Conservation (phyloP, 176 grass and related monocot species). For the Hsuehochloa calcarea region DNA sequence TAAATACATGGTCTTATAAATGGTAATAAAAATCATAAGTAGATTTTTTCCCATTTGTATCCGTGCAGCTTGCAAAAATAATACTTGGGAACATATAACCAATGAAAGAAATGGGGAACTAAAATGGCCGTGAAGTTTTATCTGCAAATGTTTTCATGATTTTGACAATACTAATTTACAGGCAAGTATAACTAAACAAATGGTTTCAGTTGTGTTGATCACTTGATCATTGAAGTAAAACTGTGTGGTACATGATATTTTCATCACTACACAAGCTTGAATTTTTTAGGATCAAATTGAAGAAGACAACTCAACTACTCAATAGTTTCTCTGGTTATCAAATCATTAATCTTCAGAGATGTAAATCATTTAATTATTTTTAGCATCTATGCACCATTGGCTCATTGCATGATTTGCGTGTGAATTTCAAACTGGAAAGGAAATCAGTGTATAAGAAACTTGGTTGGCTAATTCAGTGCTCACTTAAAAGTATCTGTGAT, state of each 20-base stretch:
- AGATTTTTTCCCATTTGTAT: background rate
- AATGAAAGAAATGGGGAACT: background rate
- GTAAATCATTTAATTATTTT: background rate
- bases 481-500: background rate
- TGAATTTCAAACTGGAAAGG: background rate
- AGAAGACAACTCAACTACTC: background rate
- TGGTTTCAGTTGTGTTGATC: background rate
- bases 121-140: background rate
- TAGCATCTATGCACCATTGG: background rate
- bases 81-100: background rate
- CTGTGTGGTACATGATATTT: background rate
- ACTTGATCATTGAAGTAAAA: constrained; percentile 3
- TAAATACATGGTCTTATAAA: background rate
- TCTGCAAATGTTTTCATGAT: background rate
- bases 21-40: background rate
- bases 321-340: background rate
- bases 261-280: background rate
- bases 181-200: background rate
- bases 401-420: background rate
- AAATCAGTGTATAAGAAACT: background rate
- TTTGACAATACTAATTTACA: background rate
- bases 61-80: background rate
- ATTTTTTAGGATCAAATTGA: background rate
- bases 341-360: background rate
- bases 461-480: background rate